Evolutionary conservation across 306 rosid genomes (phyloP).

Genomic region (Benincasa hispida): DNA sequence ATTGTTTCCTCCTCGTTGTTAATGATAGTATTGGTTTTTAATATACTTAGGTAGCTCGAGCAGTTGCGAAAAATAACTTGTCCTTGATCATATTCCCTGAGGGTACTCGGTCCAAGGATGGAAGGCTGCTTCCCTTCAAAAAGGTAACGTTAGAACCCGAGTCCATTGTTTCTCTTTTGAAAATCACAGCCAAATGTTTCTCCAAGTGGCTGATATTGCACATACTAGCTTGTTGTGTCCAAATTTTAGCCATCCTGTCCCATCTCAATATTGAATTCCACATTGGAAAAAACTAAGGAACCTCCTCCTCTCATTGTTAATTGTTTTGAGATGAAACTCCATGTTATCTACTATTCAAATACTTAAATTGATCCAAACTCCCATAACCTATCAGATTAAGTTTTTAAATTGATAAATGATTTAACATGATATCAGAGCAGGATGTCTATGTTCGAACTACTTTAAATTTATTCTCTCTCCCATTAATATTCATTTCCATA

Average conservation of each 20-base stretch:
- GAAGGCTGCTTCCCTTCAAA: conserved; percentile 49
- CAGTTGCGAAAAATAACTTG: conserved; percentile 27
- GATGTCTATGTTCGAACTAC: no score
- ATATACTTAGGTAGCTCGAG: conserved; percentile 31
- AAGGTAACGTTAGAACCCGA: conserved; percentile 15
- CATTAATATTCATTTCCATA: no score
- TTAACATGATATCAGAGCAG: no score
- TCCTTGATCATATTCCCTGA: conserved; percentile 47
- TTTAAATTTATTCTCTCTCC: no score
- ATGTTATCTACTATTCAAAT: no score
- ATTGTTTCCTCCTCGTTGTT: background rate
- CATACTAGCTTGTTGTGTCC: background rate
- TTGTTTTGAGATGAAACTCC: no score
- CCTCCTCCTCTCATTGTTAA: no score
- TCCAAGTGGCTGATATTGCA: background rate
- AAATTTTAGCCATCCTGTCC: background rate
- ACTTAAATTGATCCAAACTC: no score
- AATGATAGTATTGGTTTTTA: conserved; percentile 7
- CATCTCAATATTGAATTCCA: no score
- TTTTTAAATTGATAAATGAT: no score
- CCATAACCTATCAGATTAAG: no score
- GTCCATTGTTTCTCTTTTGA: background rate
- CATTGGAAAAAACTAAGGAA: no score
- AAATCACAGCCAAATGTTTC: background rate
- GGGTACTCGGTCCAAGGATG: conserved; percentile 45